Base-by-base conservation (phyloP, 2,329 filamentous ascomycete genomes). In the Stagonosporopsis vannaccii region DNA sequence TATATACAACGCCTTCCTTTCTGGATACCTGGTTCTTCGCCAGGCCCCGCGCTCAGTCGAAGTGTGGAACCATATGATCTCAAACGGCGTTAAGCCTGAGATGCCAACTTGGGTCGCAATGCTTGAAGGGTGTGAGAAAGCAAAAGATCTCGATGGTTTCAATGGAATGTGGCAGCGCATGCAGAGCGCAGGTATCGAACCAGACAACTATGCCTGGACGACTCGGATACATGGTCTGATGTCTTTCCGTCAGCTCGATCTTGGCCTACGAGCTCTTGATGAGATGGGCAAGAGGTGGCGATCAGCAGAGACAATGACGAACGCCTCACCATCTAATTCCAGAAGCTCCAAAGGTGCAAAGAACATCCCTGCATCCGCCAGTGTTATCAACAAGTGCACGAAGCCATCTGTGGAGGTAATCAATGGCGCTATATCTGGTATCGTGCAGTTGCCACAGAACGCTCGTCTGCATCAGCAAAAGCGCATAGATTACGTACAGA, bases 61-160 rank as follows among this genome's bases (percentile, higher is more conserved):
- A 25, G 77, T 85, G 3, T 87, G 85, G 85, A 84, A 85, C 53
- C 72, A 80, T 56, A 84, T 86, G 81, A 68, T 82, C 13, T 70
- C 76, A 39, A 74, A 83, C 47, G 85, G 83, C 1, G 70, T 89
- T 26, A 73, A 78, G 52, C 88, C 90, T 13, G 87, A 82, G 6
- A 66, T 88, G 51, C 82, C 79, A 63, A 89, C 90, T 0, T 95
- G 90, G 84, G 89, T 87, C 35, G 79, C 85, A 39, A 89, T 95
- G 84, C 84, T 95, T 62, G 81, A 85, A 52, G 90, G 90, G 1
- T 91, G 87, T 75, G 84, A 83, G 68, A 81, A 80, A 45, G 81
- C 85, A 45, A 80, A 81, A 50, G 87, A 91, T 64, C 62, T 80
- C 0, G 72, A 78, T n/a, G 85, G 82, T 20, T 79, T 93, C 58